Base-by-base conservation (phyloP, 352 stramenopile genomes). In the Phytopythium delawarense region DNA sequence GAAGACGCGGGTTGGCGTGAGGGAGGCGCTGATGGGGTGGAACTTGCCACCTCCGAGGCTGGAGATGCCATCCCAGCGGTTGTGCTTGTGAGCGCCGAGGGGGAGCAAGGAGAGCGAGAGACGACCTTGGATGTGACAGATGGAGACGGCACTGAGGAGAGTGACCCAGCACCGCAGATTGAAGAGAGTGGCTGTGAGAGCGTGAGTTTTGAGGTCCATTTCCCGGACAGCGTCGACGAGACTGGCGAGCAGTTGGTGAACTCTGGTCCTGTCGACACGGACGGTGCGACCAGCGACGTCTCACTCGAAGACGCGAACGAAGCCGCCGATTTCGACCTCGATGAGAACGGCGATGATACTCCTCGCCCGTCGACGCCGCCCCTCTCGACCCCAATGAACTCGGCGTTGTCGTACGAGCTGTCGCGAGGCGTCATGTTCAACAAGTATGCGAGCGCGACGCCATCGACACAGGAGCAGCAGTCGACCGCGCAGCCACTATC, bases 341-440 rank as follows among this genome's bases (percentile, higher is more conserved):
- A 16, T 8, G 28, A 39, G 5, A 28, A 15, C 0, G 30, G 25
- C 16, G 25, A 23, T 6, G 20, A n/a, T 15, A 11, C 9, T 34
- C 4, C 13, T n/a, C 16, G 28, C 4, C 28, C 28, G 5, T 32
- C 20, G 3, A 18, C 20, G 13, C 39, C 37, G 21, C n/a, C 35
- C 9, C 53, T 15, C 0, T 13, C 54, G 2, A 42, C 54, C 2
- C 23, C 23, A 16, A 60, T 60, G n/a, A 35, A 35, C 53, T 40
- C 32, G 20, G 16, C 28, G n/a, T 23, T 51, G 15, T 39, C 54
- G 13, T 60, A 60, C 54, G 45, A 62, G 28, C 30, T 62, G 35
- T 62, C 57, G n/a, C 44, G 57, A 5, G 44, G 21, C 21, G 48
- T 62, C 20, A 62, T 62, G 57, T 55, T 48, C 57, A 62, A 44